Base-by-base conservation (phyloP, 2,329 filamentous ascomycete genomes). In the Amauroascus niger region DNA sequence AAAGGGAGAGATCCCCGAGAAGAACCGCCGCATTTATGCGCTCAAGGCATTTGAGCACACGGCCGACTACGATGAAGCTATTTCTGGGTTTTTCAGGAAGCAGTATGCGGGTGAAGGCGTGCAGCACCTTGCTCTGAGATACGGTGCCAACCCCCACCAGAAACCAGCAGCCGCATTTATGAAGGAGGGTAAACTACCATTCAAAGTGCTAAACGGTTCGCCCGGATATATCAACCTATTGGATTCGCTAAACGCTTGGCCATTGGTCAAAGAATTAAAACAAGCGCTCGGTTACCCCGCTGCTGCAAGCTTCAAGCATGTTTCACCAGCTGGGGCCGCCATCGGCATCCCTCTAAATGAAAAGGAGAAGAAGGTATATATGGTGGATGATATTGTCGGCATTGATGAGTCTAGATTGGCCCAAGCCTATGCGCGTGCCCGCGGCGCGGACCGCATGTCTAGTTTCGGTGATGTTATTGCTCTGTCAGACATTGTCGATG, bases 31-130 rank as follows among this genome's bases (percentile, higher is more conserved):
- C 70, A 76, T 82, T 55, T 96, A 95, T 68, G 91, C 93, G 24
- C 81, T 97, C 65, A 98, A 98, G 80, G 93, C 93, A 14, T 98
- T 98, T 67, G 88, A 95, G 75, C 93, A 97, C 74, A 98, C 93
- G 37, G 89, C 93, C 60, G 89, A 95, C 71, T 98, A 98, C 71
- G 93, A 98, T 69, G 80, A 82, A 41, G 88, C 93, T 63, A 98
- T 98, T 69, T 86, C 91, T 33, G 87, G 87, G 65, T 98, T 95
- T 78, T 98, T 98, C 83, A 86, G 93, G 69, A 91, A 94, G 79
- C 85, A 95, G 74, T 98, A 97, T 68, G 89, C 93, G 55, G 82
- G 83, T 59, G 84, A 89, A 56, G 90, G 90, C 60, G 73, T 82
- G 59, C 88, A 96, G 74, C 83, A 95, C 71, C 68, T 94, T 57